Evolutionary conservation across 441 rosid genomes (phyloP).

Genomic region (Populus hybrid): DNA sequence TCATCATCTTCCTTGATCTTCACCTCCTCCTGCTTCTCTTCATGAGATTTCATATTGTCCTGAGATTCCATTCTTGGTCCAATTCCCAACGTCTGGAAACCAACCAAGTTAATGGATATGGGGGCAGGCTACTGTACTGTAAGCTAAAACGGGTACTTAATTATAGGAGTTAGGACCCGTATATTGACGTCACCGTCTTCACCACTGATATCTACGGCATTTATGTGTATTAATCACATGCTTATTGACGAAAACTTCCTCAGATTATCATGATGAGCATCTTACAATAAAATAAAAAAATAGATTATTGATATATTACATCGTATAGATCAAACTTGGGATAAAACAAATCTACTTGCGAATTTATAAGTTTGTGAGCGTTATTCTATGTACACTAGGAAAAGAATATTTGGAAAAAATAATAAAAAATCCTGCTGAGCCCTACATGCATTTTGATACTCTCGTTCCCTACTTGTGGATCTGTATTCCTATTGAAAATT

Average conservation of each 20-base stretch:
- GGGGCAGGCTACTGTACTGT: neutral
- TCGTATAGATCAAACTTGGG: neutral
- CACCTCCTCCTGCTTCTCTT: neutral
- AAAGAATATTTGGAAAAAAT: neutral
- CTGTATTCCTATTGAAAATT: too few relatives aligned
- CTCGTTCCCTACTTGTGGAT: neutral
- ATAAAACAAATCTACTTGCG: too few relatives aligned
- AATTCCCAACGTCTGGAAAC: neutral
- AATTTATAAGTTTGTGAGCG: too few relatives aligned
- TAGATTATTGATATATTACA: neutral
- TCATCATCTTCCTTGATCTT: neutral
- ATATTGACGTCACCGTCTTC: too few relatives aligned
- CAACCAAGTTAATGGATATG: neutral
- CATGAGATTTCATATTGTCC: neutral
- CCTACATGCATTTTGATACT: neutral
- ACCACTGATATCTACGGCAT: neutral
- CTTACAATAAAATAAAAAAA: neutral
- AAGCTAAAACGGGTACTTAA: neutral
- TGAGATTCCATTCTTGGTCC: conserved; percentile 17
- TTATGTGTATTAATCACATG: neutral
- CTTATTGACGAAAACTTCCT: neutral
- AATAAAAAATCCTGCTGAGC: too few relatives aligned
- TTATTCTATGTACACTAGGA: neutral
- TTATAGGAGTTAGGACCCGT: neutral
- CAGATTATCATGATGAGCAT: neutral